These are phyloP conservation scores for Mortierella sp. DNA, from an alignment of 371 early-diverging fungal species.

Conservation along the genomic window DNA sequence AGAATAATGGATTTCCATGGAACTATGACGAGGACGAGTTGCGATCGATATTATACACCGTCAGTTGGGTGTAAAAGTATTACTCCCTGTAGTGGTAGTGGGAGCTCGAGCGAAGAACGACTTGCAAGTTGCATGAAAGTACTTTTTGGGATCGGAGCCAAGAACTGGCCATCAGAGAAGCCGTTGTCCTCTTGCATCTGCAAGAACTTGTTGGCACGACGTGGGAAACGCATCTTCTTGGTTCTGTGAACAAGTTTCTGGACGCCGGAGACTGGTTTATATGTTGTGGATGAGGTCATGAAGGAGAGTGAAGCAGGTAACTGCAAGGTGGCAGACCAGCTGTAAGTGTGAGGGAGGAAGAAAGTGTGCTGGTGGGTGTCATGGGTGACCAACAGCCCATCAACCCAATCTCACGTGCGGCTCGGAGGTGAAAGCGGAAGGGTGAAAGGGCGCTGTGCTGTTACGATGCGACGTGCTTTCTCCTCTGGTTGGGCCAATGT, in stretches of 20 bases:
- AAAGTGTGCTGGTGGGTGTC: too few relatives aligned
- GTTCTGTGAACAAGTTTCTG: conserved; percentile 50
- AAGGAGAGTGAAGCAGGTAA: conserved; percentile 1
- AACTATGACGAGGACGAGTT: conserved; percentile 43
- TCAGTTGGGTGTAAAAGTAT: too few relatives aligned
- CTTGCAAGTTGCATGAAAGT: neutral
- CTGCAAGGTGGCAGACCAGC: too few relatives aligned
- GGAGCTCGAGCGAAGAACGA: neutral
- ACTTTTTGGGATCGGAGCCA: conserved; percentile 35
- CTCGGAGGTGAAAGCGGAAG: too few relatives aligned
- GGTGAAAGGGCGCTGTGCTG: too few relatives aligned
- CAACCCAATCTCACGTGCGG: too few relatives aligned
- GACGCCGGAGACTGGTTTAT: conserved; percentile 33
- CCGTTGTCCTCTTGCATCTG: conserved; percentile 63
- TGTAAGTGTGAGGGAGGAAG: too few relatives aligned
- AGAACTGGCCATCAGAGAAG: conserved; percentile 65
- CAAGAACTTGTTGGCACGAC: conserved; percentile 54
- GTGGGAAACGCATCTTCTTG: conserved; percentile 52
- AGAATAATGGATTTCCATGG: conserved; percentile 74
- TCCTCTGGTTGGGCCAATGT: too few relatives aligned
- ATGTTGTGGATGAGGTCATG: conserved; percentile 15
- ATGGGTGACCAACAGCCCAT: too few relatives aligned
- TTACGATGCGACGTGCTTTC: too few relatives aligned
- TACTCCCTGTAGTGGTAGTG: too few relatives aligned
- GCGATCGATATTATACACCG: neutral